phyloP scores from a whole-genome alignment of 805 yeast genomes.

The Wickerhamomyces tratensis region DNA sequence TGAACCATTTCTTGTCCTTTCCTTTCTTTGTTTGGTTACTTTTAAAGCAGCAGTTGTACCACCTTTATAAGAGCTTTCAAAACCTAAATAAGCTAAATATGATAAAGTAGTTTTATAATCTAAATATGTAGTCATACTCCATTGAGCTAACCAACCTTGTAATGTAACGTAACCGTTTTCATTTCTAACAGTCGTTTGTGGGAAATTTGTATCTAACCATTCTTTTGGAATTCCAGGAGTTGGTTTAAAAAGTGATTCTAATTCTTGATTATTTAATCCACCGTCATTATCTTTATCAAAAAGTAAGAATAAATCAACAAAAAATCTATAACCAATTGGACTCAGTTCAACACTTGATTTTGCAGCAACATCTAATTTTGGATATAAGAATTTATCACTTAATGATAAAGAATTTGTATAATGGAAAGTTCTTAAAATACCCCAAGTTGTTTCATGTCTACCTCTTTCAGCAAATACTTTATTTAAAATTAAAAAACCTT shows the following conservation, averaged over 20 bases:
- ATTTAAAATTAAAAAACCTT: conserved; percentile 72
- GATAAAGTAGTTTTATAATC: conserved; percentile 80
- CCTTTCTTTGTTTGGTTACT: conserved; percentile 73
- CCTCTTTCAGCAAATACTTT: conserved; percentile 84
- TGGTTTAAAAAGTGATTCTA: conserved; percentile 62
- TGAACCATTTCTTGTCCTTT: conserved; percentile 56
- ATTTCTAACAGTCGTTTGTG: conserved; percentile 79
- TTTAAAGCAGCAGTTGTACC: conserved; percentile 46
- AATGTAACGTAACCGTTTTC: conserved; percentile 84
- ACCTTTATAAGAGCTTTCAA: conserved; percentile 35
- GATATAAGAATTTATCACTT: conserved; percentile 70
- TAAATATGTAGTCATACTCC: conserved; percentile 92
- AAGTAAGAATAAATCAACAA: conserved; percentile 80
- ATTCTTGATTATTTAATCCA: conserved; percentile 71
- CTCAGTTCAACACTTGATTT: conserved; percentile 82
- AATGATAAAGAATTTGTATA: conserved; percentile 89
- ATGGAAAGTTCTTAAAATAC: conserved; percentile 76
- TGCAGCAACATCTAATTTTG: conserved; percentile 64
- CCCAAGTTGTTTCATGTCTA: conserved; percentile 96
- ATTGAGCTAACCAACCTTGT: conserved; percentile 98
- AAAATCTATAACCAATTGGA: conserved; percentile 84
- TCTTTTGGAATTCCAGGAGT: conserved; percentile 88
- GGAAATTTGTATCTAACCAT: conserved; percentile 84
- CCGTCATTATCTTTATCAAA: conserved; percentile 97
- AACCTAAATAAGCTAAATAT: conserved; percentile 85